Evolutionary conservation across 345 rosid species (phyloP).

Genomic region (Moricandia moricandioides): DNA sequence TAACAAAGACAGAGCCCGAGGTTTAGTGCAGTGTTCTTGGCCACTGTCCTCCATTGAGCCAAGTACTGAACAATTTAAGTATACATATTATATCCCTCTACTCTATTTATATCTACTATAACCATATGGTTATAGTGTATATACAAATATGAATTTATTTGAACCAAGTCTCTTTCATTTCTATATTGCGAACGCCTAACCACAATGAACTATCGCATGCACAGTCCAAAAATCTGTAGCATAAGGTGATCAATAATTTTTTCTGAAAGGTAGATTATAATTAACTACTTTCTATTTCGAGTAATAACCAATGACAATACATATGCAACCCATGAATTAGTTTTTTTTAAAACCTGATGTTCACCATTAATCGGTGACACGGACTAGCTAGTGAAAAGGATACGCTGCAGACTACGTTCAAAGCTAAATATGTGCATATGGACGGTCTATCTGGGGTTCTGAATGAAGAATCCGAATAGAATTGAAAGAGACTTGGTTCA

Average conservation of each 20-base stretch:
- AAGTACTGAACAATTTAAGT: slow-evolving; percentile 20
- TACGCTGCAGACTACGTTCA: not conserved
- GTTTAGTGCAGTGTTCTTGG: slow-evolving; percentile 35
- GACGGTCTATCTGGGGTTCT: not conserved
- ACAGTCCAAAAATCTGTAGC: not conserved
- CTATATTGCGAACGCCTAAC: no score
- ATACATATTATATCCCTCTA: not conserved
- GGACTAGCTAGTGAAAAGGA: not conserved
- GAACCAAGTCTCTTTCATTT: no score
- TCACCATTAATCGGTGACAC: not conserved
- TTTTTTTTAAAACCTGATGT: not conserved
- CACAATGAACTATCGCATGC: not conserved
- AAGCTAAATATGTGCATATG: not conserved
- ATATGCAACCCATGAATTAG: not conserved
- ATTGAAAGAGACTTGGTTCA: not conserved
- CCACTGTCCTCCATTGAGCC: slow-evolving; percentile 33
- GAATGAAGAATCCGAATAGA: slow-evolving; percentile 21
- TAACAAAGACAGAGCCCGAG: slow-evolving; percentile 37
- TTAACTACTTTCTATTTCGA: not conserved
- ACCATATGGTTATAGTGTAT: not conserved
- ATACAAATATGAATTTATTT: not conserved
- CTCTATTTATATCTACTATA: not conserved
- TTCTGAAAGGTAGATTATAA: no score
- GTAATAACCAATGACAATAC: not conserved
- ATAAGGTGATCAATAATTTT: not conserved